Percentiles rank a stretch among this genome's conserved stretches.
These are phyloP conservation scores for Vinca minor DNA, from an alignment of 257 asterid species.

Conservation along the genomic window DNA sequence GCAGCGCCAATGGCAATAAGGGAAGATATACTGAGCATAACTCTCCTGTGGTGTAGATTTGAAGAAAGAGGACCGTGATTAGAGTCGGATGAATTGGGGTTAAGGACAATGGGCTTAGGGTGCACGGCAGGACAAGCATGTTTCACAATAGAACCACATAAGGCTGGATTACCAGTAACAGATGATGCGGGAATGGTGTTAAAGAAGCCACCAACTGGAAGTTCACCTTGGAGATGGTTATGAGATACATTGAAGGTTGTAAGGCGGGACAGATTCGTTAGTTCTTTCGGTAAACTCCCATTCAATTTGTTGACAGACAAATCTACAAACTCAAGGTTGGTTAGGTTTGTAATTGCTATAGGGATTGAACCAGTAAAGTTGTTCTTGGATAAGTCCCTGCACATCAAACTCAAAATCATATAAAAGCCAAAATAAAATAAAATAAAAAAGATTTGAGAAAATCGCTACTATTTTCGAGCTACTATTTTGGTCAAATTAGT, in stretches of 20 bases:
- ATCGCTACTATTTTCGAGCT: no score
- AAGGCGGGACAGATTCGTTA: constrained; percentile 57
- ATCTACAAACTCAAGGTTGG: constrained; percentile 53
- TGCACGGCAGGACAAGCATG: constrained; percentile 76
- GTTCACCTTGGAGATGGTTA: constrained; percentile 66
- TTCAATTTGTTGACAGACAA: constrained; percentile 64
- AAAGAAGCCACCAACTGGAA: constrained; percentile 79
- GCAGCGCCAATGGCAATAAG: constrained; percentile 88
- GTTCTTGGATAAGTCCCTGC: constrained; percentile 59
- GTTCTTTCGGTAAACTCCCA: constrained; percentile 61
- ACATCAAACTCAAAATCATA: constrained; percentile 11
- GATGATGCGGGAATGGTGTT: constrained; percentile 59
- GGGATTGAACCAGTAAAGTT: constrained; percentile 62
- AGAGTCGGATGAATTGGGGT: constrained; percentile 65
- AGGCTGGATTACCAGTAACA: constrained; percentile 59
- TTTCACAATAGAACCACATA: constrained; percentile 72
- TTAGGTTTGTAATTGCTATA: constrained; percentile 36
- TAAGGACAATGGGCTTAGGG: constrained; percentile 76
- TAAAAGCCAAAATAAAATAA: neutral
- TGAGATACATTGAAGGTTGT: constrained; percentile 54
- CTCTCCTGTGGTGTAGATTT: constrained; percentile 44
- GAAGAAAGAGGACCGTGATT: constrained; percentile 36
- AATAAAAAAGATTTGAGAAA: no score
- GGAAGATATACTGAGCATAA: constrained; percentile 66
- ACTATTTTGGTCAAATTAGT: no score